Percentiles rank a stretch among this genome's conserved stretches.
Conservation (phyloP, 176 grass and related monocot species). For the Aegilops umbellulata region DNA sequence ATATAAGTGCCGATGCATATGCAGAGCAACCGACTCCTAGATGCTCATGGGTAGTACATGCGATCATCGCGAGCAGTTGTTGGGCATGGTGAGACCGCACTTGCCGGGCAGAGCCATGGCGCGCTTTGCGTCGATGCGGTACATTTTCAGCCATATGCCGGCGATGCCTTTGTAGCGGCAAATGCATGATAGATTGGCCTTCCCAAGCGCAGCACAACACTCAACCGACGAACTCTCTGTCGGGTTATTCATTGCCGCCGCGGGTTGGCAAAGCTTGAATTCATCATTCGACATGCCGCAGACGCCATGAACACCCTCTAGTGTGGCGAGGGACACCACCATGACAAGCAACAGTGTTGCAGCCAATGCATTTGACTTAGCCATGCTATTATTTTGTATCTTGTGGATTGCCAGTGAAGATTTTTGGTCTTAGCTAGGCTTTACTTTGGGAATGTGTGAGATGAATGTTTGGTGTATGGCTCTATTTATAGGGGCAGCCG, state of each 20-base stretch:
- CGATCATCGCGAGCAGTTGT: background rate
- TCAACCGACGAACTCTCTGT: conserved; percentile 23
- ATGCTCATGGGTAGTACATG: background rate
- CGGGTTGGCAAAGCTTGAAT: conserved; percentile 41
- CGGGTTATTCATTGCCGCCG: conserved; percentile 29
- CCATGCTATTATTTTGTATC: background rate
- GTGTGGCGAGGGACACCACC: background rate
- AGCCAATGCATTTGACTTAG: conserved; percentile 1
- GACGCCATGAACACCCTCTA: conserved; percentile 23
- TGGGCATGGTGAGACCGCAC: conserved; percentile 20
- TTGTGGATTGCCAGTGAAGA: too few relatives aligned
- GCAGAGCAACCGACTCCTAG: background rate
- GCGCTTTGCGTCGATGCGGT: conserved; percentile 52
- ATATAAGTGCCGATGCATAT: background rate
- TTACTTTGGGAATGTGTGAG: background rate
- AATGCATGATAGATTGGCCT: conserved; percentile 49
- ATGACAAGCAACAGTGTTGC: background rate
- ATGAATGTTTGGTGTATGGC: background rate
- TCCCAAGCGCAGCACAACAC: conserved; percentile 46
- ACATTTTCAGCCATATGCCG: conserved; percentile 42
- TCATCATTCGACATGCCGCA: conserved; percentile 45
- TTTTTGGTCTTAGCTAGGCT: background rate
- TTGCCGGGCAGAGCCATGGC: conserved; percentile 53
- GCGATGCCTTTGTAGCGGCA: conserved; percentile 53
- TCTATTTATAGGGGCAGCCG: conserved; percentile 14